These are phyloP conservation scores for Torulaspora franciscae DNA, from an alignment of 805 yeast species.

Conservation along the genomic window DNA sequence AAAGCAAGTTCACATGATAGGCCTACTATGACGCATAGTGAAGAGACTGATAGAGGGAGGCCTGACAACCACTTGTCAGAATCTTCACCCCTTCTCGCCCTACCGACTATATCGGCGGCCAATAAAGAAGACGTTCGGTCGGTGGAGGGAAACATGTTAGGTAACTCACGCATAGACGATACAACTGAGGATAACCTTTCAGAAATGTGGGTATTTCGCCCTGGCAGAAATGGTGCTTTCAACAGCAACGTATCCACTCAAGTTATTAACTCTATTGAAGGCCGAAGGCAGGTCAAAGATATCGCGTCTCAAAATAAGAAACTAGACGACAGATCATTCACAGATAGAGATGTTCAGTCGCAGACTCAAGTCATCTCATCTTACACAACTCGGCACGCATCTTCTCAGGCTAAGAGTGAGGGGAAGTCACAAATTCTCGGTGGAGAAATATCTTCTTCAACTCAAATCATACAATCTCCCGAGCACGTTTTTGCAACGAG, in stretches of 20 bases:
- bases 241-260: constrained; percentile 22
- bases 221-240: constrained; percentile 4
- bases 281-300: constrained; percentile 11
- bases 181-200: constrained; percentile 19
- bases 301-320: not conserved
- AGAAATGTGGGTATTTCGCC: constrained; percentile 17
- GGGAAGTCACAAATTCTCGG: not conserved
- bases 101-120: not conserved
- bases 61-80: not conserved
- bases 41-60: not conserved
- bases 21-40: not conserved
- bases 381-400: constrained; percentile 2
- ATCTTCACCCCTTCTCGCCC: not conserved
- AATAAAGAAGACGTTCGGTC: not conserved
- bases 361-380: constrained; percentile 15
- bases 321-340: not conserved
- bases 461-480: constrained; percentile 15
- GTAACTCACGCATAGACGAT: constrained; percentile 15
- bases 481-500: constrained; percentile 6
- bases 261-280: constrained; percentile 13
- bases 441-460: not conserved
- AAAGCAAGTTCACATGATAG: not conserved
- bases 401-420: constrained; percentile 1
- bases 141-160: constrained; percentile 3
- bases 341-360: not conserved